Base-by-base conservation (phyloP, 1,284 basidiomycete genomes). In the Cryptococcus depauperatus region DNA sequence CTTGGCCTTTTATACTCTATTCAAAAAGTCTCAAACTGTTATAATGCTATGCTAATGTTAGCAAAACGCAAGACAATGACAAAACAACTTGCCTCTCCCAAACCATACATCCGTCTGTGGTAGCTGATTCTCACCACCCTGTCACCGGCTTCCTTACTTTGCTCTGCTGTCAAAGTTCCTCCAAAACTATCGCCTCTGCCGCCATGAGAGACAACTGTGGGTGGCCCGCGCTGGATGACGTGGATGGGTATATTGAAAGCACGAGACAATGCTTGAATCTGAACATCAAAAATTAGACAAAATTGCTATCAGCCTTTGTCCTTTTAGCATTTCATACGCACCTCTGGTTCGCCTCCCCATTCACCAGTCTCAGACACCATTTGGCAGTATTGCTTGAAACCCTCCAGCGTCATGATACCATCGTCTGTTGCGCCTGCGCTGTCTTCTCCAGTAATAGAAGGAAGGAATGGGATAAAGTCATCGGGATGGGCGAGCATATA, bases 331-430 rank as follows among this genome's bases (percentile, higher is more conserved):
- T 22, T 37, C 35, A 23, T 9, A 37, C 2, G 18, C 14, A 78
- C 76, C 64, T 98, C 95, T 2, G 91, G 92, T 70, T 98, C 90
- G 30, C 95, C 95, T 37, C 95, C 95, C 95, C 95, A 98, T 27
- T 83, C 79, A 8, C 81, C 85, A 8, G 90, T 93, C 59, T 83
- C 77, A 40, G 83, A 81, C 18, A 99, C 82, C 9, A 78, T 76
- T 50, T 75, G 71, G 66, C 91, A 96, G 68, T 98, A 97, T 51
- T 75, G 72, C 40, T 78, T 69, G 59, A 86, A 95, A 61, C 85
- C 78, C 33, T 72, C 70, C 6, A 73, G 74, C 8, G 74, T 78
- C 81, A 95, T 90, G 29, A 89, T 61, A 7, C 84, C 88, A 19
- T 78, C 75, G 22, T 81, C 76, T 10, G 76, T 76, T 5, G 81